Base-by-base conservation (phyloP, 441 rosid species). In the Gossypium aridum region DNA sequence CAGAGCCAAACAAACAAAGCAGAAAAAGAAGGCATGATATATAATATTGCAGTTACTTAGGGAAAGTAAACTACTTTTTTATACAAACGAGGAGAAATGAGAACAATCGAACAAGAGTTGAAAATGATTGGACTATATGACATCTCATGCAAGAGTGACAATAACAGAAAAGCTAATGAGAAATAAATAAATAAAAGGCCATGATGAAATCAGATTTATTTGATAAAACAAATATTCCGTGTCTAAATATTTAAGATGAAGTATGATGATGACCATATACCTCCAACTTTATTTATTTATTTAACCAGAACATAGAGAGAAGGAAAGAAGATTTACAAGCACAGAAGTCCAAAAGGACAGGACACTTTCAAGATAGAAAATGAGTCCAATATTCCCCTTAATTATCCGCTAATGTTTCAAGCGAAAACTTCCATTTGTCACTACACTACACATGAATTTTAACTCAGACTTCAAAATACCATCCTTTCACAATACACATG, bases 361-460 rank as follows among this genome's bases (percentile, higher is more conserved):
- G 26, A 17, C 8, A 25, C 56, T 47, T 63, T 53, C 57, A 72
- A 47, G 5, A 26, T 16, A 62, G 14, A 31, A 39, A 4, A 53
- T 12, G 54, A 73, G 70, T 62, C 70, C 17, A 63, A 62, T 62
- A 26, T 39, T 47, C 43, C 25, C 45, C 57, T 61, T 16, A 61
- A 73, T 51, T 61, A 43, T 72, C 47, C 10, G 26, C 31, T 25
- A 49, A 14, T 25, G 64, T 55, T 2, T 17, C 39, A 62, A 19
- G 17, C 39, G 34, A 71, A 37, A 72, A 74, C 56, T 77, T 74
- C 19, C 53, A 57, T 69, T 70, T 14, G 3, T 1, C 26, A 47
- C 70, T 34, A 69, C 14, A 60, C n/a, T 23, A 60, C 49, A 57
- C 55, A 66, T 2, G 61, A 47, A 74, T 59, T 78, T 76, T 51